Evolutionary conservation across 352 stramenopile genomes (phyloP), one percentile per base, ranked within the genome.

Genomic region (Albugo candida): DNA sequence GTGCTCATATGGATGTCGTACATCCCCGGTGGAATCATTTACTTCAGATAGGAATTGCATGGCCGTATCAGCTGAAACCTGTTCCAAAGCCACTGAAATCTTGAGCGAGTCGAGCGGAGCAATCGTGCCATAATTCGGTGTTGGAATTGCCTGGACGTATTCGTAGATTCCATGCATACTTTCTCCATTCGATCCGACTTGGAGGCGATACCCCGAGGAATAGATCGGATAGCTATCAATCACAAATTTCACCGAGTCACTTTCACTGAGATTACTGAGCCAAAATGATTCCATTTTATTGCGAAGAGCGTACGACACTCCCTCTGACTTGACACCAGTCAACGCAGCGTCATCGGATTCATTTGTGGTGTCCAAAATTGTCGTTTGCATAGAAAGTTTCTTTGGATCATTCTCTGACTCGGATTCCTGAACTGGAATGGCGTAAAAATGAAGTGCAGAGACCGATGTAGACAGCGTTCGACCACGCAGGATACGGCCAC

Each of bases 381-480:
- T 47, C 19, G 54, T 20, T 43, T 35, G 41, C 46, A 36, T 65
- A 56, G 42, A 52, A 47, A 1, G 56, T 58, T 37, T 76, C 63
- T 36, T 65, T 63, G 38, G 8, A 3, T 51, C 61, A 16, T 18
- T 49, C 5, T 57, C 67, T 12, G 47, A 18, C 51, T 83, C 85
- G 6, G 53, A 56, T 42, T 66, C 57, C 24, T 31, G 24, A 8
- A 31, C 8, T 8, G 24, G 24, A 3, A 31, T 64, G 8, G 72
- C 75, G 47, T 86, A 81, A 56, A 92, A 89, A 49, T 83, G 72
- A 40, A 92, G 51, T 40, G 58, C 83, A 5, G 73, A 81, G 11
- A 71, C 64, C 16, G 79, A 92, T n/a, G 89, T 41, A 13, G 70
- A 58, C 49, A 92, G 88, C 14, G 79, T 88, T 52, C 73, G 72